Conservation (phyloP, 768 basidiomycete species). For the Lentinula sp. region DNA sequence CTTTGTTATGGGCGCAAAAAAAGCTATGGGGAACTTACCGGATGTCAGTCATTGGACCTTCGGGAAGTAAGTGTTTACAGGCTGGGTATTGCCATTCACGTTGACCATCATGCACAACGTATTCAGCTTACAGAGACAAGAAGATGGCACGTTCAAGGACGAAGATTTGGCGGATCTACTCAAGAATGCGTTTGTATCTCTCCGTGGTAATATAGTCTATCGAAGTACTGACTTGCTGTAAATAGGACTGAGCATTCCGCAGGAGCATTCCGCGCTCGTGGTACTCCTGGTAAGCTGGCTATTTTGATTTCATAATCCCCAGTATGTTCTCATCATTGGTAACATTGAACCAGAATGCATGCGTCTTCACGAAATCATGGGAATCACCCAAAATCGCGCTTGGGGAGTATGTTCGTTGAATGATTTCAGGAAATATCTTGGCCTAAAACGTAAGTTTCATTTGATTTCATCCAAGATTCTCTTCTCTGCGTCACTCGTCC, state of each 20-base stretch:
- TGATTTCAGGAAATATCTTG: constrained; percentile 79
- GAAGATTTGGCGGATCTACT: constrained; percentile 62
- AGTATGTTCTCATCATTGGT: no score
- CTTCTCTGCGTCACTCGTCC: no score
- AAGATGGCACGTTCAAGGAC: constrained; percentile 59
- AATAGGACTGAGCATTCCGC: constrained; percentile 66
- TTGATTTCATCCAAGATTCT: not conserved
- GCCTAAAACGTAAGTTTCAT: constrained; percentile 55
- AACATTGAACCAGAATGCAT: constrained; percentile 36
- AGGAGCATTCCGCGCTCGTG: constrained; percentile 67
- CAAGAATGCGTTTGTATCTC: constrained; percentile 47
- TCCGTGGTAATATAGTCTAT: not conserved
- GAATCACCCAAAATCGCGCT: constrained; percentile 64
- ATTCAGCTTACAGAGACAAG: constrained; percentile 52
- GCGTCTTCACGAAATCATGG: constrained; percentile 79
- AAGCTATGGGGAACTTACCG: constrained; percentile 32
- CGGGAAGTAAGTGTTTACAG: constrained; percentile 35
- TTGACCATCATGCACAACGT: not conserved
- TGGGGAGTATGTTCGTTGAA: constrained; percentile 86
- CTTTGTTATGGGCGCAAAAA: constrained; percentile 41
- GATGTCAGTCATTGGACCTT: constrained; percentile 62
- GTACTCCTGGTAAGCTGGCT: constrained; percentile 47
- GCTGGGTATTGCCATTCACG: no score
- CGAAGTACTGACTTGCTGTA: not conserved
- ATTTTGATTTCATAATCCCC: not conserved